Percentiles rank a stretch among this genome's conserved stretches.
These are phyloP conservation scores for Darksidea phi DNA, from an alignment of 495 filamentous ascomycete species.

Conservation along the genomic window DNA sequence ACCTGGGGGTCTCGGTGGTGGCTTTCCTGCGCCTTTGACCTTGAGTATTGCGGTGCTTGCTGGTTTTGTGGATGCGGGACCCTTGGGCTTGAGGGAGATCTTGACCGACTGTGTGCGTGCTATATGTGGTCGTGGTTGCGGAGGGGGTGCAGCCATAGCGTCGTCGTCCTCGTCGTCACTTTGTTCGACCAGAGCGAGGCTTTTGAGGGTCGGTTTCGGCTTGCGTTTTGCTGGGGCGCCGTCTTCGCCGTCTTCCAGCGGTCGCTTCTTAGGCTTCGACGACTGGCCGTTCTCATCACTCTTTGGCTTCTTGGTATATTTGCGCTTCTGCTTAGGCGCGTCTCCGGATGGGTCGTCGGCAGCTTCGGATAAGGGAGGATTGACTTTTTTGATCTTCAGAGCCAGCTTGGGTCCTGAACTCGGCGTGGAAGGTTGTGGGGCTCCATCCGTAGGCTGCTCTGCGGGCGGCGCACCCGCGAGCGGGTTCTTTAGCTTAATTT, in stretches of 20 bases:
- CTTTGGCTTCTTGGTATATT: slow-evolving; percentile 41
- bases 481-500: slow-evolving; percentile 51
- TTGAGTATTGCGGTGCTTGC: slow-evolving; percentile 28
- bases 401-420: neutral
- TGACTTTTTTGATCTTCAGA: slow-evolving; percentile 48
- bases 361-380: slow-evolving; percentile 31
- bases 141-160: neutral
- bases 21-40: slow-evolving; percentile 53
- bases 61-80: neutral
- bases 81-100: slow-evolving; percentile 25
- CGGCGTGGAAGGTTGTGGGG: slow-evolving; percentile 39
- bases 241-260: slow-evolving; percentile 43
- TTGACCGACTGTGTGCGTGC: slow-evolving; percentile 13
- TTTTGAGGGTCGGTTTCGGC: slow-evolving; percentile 27
- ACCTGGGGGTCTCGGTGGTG: slow-evolving; percentile 63
- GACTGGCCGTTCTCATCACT: slow-evolving; percentile 32
- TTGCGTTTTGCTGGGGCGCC: slow-evolving; percentile 35
- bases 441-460: slow-evolving; percentile 1
- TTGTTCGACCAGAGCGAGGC: neutral
- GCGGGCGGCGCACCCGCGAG: slow-evolving; percentile 16
- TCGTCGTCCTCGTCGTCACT: slow-evolving; percentile 15
- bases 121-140: neutral
- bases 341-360: slow-evolving; percentile 23
- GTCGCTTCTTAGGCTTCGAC: slow-evolving; percentile 52
- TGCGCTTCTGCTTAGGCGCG: slow-evolving; percentile 38